These are phyloP conservation scores for Aspergillus chevalieri DNA, from an alignment of 2,329 filamentous ascomycete genomes.

Conservation along the genomic window DNA sequence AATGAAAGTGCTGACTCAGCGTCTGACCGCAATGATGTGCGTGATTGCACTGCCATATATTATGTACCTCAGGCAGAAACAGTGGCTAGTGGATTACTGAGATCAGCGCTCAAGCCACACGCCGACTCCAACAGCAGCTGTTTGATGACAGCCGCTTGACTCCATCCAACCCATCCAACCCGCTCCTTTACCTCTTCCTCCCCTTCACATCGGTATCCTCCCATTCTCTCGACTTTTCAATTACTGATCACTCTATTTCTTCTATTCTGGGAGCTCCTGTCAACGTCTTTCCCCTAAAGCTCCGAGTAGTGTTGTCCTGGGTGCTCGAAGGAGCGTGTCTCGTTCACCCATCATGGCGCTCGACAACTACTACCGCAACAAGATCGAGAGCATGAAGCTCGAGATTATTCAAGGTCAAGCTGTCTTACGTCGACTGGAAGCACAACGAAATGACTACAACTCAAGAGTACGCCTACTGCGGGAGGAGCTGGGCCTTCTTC, in stretches of 20 bases:
- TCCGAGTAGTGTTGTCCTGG: constrained; percentile 1
- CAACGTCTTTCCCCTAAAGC: not conserved
- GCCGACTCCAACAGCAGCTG: not conserved
- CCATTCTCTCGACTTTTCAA: not conserved
- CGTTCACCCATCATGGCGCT: constrained; percentile 73
- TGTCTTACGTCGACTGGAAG: constrained; percentile 87
- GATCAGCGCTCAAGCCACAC: not conserved
- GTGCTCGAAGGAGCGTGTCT: constrained; percentile 18
- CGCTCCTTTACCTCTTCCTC: not conserved
- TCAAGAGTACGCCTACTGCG: constrained; percentile 88
- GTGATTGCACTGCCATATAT: too few species aligned
- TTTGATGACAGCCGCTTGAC: not conserved
- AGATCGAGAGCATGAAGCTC: constrained; percentile 99
- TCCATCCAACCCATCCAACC: not conserved
- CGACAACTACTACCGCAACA: constrained; percentile 99
- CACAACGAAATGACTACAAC: constrained; percentile 98
- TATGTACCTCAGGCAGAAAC: not conserved
- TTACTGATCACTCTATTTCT: not conserved
- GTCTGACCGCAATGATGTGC: too few species aligned
- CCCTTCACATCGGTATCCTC: not conserved
- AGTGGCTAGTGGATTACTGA: not conserved
- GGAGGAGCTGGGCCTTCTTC: constrained; percentile 90
- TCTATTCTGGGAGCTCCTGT: not conserved
- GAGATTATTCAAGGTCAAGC: constrained; percentile 99
- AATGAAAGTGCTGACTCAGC: too few species aligned